Percentiles rank a stretch among this genome's conserved stretches.
These are phyloP conservation scores for Xylaria telfairii DNA, from an alignment of 495 filamentous ascomycete species.

Conservation along the genomic window DNA sequence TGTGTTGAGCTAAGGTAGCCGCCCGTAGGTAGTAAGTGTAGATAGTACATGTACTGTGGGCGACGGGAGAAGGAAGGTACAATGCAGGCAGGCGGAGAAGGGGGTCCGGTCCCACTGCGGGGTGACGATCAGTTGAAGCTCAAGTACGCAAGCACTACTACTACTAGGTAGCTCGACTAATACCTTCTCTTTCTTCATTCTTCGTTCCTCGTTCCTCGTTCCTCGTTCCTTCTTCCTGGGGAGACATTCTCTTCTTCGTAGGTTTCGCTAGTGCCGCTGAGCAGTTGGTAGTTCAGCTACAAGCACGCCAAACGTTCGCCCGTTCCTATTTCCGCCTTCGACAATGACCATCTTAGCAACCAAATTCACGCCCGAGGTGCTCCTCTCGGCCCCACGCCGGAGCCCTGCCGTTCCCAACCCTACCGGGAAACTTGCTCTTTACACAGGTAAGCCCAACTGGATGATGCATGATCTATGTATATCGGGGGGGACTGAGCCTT, in stretches of 20 bases:
- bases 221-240: not conserved
- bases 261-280: not conserved
- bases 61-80: not conserved
- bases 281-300: not conserved
- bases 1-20: too few relatives aligned
- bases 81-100: not conserved
- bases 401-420: constrained; percentile 77
- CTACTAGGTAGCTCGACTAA: not conserved
- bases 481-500: constrained; percentile 8
- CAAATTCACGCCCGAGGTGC: constrained; percentile 79
- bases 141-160: not conserved
- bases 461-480: not conserved
- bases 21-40: too few relatives aligned
- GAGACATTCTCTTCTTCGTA: not conserved
- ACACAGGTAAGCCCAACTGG: constrained; percentile 53
- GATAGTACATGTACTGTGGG: too few relatives aligned
- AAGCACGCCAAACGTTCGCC: constrained; percentile 1
- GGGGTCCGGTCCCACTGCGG: constrained; percentile 8
- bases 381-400: constrained; percentile 84
- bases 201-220: not conserved
- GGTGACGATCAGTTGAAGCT: constrained; percentile 22
- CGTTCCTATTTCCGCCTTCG: constrained; percentile 4
- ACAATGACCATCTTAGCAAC: constrained; percentile 69
- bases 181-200: not conserved
- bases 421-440: constrained; percentile 71